Base-by-base conservation (phyloP, 371 early-diverging fungal species). In the Mortierella sp. region DNA sequence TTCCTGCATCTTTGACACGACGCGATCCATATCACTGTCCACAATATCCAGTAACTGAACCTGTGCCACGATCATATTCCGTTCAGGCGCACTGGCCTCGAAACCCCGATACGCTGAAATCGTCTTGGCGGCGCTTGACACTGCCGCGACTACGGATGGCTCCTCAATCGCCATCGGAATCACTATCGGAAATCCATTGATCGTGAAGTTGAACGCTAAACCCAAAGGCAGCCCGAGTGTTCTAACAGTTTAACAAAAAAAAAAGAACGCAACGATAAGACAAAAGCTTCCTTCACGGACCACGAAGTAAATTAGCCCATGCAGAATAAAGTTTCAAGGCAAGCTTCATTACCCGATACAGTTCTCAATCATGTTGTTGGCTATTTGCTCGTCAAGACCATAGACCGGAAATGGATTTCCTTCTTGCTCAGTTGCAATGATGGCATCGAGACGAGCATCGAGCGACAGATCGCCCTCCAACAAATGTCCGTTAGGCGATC, bases 101-200 rank as follows among this genome's bases (percentile, higher is more conserved):
- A 91, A 91, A 0, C 86, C 86, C 32, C 66, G 59, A 21, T 69
- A 72, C 27, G 60, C 57, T 4, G 80, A 50, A 12, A 91, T 81
- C 1, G 86, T 86, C 66, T 91, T 91, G 27, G 91, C 90, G 8
- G 90, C 89, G 39, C 89, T 88, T 11, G 89, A 89, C 6, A 87
- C 90, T 15, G 89, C 90, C 6, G 91, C 91, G 11, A 91, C 81
- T 32, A 91, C 90, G 14, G 89, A 88, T 2, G 91, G 90, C 58
- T 91, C 91, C 67, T 91, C 91, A n/a, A 89, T 84, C n/a, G 86
- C 87, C 90, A 91, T 89, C 3, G 91, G 91, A 21, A 90, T 83
- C 21, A 88, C 84, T 7, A 80, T 56, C 3, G 85, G 82, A 2
- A 58, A 57, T 4, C 71, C 80, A 69, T 91, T 86, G 79, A 91